Conservation (phyloP, 148 eudicot species). For the Camellia sinensis region DNA sequence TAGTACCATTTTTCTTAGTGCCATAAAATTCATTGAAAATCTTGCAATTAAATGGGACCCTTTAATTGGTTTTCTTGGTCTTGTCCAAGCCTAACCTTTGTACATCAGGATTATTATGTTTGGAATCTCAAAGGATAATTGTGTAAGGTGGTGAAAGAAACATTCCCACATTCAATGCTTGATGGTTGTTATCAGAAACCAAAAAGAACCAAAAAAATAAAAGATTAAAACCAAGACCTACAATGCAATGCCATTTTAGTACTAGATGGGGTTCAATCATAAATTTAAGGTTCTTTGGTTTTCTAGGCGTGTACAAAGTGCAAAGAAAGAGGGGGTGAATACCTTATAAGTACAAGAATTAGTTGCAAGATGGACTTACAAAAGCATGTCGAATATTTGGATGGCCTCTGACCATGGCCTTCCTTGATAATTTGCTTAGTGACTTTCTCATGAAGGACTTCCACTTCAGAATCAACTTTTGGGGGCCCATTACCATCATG, state of each 20-base stretch:
- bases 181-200: background rate
- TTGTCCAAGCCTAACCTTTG: background rate
- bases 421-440: constrained; percentile 85
- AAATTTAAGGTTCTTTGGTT: background rate
- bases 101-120: background rate
- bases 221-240: background rate
- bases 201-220: background rate
- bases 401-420: constrained; percentile 94
- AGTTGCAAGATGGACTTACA: constrained; percentile 40
- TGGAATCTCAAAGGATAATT: background rate
- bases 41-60: background rate
- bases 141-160: background rate
- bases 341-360: constrained; percentile 1
- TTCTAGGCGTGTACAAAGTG: background rate
- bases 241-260: background rate
- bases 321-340: background rate
- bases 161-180: background rate
- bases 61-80: constrained; percentile 2
- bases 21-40: background rate
- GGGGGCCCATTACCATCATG: constrained; percentile 72
- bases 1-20: background rate
- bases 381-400: constrained; percentile 97
- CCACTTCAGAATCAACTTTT: constrained; percentile 61
- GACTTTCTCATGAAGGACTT: constrained; percentile 81
- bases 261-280: background rate